Base-by-base conservation (phyloP, 148 eudicot species). In the Pharnaceum exiguum region DNA sequence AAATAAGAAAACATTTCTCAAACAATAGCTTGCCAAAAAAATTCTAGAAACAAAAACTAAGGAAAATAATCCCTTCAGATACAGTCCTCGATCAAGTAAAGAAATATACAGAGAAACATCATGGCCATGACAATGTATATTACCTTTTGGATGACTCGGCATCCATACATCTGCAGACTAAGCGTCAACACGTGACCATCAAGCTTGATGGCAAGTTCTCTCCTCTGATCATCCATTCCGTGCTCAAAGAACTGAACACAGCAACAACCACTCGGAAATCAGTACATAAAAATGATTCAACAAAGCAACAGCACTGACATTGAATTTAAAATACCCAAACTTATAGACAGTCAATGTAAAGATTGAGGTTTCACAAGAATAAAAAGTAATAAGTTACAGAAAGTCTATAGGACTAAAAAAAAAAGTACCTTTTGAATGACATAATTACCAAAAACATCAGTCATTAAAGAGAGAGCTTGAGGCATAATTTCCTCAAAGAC, bases 91-190 rank as follows among this genome's bases (percentile, higher is more conserved):
- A n/a, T n/a, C 8, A 23, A 13, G 12, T 16, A n/a, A 33, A 45
- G 21, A 43, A 59, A 15, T 35, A 7, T 2, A 62, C 1, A 16
- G 11, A 11, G 23, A 59, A 32, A 45, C 65, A 33, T 43, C 10
- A 35, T 25, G 23, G 42, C 19, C n/a, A 63, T 1, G 29, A 23
- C 21, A 30, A 38, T 15, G 21, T 21, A 38, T 30, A 7, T 60
- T 82, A 86, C 99, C 99, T 94, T 94, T 71, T 94, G 99, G 51
- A 94, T 94, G 73, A 94, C 99, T 19, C 99, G 85, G 43, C 99
- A 94, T 22, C 99, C 99, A 78, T 94, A 94, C 99, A 89, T 94
- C 69, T 94, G 99, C 63, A 94, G 89, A 75, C 96, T 94, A 59
- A 94, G 89, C 32, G 77, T 82, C 75, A 94, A 63, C 35, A 94